Conservation (phyloP, 1,284 basidiomycete genomes). For the Cutaneotrichosporon cyanovorans region DNA sequence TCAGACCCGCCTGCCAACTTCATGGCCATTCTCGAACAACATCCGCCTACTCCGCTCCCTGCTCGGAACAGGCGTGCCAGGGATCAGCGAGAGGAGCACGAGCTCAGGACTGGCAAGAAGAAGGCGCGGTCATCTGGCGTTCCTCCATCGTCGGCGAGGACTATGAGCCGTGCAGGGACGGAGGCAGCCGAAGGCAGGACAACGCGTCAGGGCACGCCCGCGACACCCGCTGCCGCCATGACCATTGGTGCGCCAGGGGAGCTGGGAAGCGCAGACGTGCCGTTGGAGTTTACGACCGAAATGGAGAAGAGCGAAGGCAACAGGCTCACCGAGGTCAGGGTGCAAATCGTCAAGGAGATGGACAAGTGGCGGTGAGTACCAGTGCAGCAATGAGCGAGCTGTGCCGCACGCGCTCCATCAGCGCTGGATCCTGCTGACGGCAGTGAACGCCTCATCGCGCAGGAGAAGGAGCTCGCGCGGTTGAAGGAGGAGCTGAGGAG, state of each 20-base stretch:
- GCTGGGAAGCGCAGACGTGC: slow-evolving; percentile 41
- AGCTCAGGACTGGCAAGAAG: slow-evolving; percentile 32
- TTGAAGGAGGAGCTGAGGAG: slow-evolving; percentile 16
- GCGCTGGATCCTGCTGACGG: slow-evolving; percentile 1
- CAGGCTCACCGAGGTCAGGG: slow-evolving; percentile 67
- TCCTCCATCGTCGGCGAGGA: slow-evolving; percentile 6
- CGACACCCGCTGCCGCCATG: not conserved
- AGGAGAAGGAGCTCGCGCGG: slow-evolving; percentile 33
- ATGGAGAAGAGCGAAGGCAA: slow-evolving; percentile 84
- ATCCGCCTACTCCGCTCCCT: slow-evolving; percentile 77
- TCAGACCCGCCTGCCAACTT: slow-evolving; percentile 86
- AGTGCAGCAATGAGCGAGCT: not conserved
- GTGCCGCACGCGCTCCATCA: too few relatives aligned
- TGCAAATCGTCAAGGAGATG: slow-evolving; percentile 52
- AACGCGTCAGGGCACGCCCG: slow-evolving; percentile 9
- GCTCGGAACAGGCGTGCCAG: slow-evolving; percentile 51
- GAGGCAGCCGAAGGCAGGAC: slow-evolving; percentile 2
- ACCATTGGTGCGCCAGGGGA: slow-evolving; percentile 30
- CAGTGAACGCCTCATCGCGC: slow-evolving; percentile 52
- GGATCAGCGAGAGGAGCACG: slow-evolving; percentile 33
- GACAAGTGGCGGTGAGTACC: slow-evolving; percentile 43
- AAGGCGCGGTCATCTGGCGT: slow-evolving; percentile 8
- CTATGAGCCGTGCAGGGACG: slow-evolving; percentile 14
- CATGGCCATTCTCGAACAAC: slow-evolving; percentile 68
- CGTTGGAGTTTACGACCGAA: slow-evolving; percentile 67